Conservation (phyloP, 192 early-diverging fungal genomes). For the Coemansia sp. region DNA sequence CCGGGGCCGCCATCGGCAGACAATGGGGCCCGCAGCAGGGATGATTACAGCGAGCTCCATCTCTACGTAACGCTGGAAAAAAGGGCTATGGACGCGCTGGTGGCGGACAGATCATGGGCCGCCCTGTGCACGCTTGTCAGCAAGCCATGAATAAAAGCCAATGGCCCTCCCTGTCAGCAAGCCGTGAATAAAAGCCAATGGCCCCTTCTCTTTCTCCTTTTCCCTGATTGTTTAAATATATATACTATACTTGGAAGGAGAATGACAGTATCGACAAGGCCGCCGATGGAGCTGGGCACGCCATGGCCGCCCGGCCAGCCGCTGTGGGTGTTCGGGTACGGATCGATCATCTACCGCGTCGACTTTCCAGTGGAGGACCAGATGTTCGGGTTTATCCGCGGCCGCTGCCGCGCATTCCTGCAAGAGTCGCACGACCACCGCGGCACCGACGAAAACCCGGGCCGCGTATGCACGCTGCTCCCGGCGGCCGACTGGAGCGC, state of each 20-base stretch:
- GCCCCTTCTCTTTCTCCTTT: conserved; percentile 2
- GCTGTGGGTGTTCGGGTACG: conserved; percentile 74
- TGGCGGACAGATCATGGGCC: conserved; percentile 24
- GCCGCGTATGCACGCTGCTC: conserved; percentile 86
- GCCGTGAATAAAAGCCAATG: conserved; percentile 1
- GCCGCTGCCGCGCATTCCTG: conserved; percentile 16
- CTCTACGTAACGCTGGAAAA: conserved; percentile 44
- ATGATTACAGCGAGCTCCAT: conserved; percentile 28
- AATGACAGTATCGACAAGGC: conserved; percentile 13
- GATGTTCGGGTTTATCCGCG: conserved; percentile 27
- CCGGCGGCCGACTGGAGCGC: conserved; percentile 68
- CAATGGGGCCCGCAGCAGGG: neutral
- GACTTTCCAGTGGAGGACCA: conserved; percentile 65
- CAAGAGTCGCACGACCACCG: conserved; percentile 84
- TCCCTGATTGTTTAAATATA: conserved; percentile 3
- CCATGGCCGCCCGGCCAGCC: conserved; percentile 33
- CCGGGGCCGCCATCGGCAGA: conserved; percentile 30
- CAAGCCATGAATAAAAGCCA: conserved; percentile 9
- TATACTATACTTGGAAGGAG: no score
- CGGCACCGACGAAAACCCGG: conserved; percentile 75
- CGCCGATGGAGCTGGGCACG: conserved; percentile 7
- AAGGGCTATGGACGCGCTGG: conserved; percentile 38
- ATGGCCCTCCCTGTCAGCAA: conserved; percentile 13
- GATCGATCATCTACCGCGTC: conserved; percentile 70
- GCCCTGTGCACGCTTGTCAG: conserved; percentile 24